Conservation (phyloP, 2,329 filamentous ascomycete genomes). For the Drechmeria coniospora region DNA sequence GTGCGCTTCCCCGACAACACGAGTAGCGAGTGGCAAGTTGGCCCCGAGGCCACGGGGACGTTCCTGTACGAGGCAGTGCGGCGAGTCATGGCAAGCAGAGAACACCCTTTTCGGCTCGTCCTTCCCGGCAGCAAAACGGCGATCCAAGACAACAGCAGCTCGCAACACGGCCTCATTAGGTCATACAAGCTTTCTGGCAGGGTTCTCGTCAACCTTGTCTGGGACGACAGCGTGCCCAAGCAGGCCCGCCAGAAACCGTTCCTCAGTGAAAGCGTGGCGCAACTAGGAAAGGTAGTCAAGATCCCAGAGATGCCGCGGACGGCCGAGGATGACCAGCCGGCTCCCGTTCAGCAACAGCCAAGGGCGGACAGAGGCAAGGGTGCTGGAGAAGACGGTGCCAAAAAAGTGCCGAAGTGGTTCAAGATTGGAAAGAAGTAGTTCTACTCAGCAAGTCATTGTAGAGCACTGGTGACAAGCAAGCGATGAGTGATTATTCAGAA, state of each 20-base stretch:
- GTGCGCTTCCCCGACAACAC: slow-evolving; percentile 82
- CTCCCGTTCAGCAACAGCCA: slow-evolving; percentile 8
- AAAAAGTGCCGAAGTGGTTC: slow-evolving; percentile 53
- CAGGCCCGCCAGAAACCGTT: slow-evolving; percentile 40
- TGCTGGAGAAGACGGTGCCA: slow-evolving; percentile 20
- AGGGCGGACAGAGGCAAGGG: slow-evolving; percentile 21
- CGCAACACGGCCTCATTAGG: slow-evolving; percentile 46
- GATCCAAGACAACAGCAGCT: slow-evolving; percentile 30
- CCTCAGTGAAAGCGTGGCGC: slow-evolving; percentile 40
- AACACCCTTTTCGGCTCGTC: slow-evolving; percentile 57
- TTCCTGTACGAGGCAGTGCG: slow-evolving; percentile 63
- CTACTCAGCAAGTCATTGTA: not conserved
- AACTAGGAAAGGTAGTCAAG: slow-evolving; percentile 50
- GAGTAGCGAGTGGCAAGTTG: slow-evolving; percentile 57
- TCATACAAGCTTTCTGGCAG: slow-evolving; percentile 55
- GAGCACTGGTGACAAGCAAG: too few species aligned
- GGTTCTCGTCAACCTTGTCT: slow-evolving; percentile 62
- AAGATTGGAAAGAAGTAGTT: slow-evolving; percentile 56
- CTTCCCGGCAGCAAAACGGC: slow-evolving; percentile 39
- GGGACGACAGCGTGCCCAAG: slow-evolving; percentile 48
- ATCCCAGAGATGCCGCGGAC: slow-evolving; percentile 39
- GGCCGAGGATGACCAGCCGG: slow-evolving; percentile 22
- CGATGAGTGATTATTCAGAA: too few species aligned
- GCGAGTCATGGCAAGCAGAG: slow-evolving; percentile 48
- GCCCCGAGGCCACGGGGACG: slow-evolving; percentile 49